Base-by-base conservation (phyloP, 2,329 filamentous ascomycete species). In the Coniella lustricola region DNA sequence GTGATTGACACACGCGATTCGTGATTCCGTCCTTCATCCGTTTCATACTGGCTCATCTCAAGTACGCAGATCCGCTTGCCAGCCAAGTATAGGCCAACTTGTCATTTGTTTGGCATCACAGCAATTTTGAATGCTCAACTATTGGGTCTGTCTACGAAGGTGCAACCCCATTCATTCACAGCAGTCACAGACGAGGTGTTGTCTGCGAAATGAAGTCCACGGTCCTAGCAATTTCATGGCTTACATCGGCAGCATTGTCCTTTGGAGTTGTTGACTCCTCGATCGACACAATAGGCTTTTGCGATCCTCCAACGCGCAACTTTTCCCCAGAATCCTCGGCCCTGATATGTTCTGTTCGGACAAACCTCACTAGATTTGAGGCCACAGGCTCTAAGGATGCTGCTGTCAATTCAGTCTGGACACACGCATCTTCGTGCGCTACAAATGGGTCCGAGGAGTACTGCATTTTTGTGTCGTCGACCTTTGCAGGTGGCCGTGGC, bases 401-500 rank as follows among this genome's bases (percentile, higher is more conserved):
- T 37, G 35, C 46, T 5, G 50, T n/a, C 2, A 3, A 36, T n/a
- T 17, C n/a, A 8, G 34, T 36, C 3, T 52, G 50, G 50, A 48
- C 45, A 22, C 46, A 46, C 1, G 45, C 55, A 12, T 40, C 52
- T 5, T 62, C 61, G 4, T 66, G 63, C 48, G 56, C 58, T 10
- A 46, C 51, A 20, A 58, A 59, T 47, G 43, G 42, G 29, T 54
- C 52, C 1, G 22, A 51, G 4, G 38, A 53, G 25, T 62, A 60
- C 54, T 71, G 67, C 56, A 61, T 67, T 50, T 72, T 64, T 54
- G 55, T 63, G 14, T 61, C 62, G 49, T 44, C 55, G 3, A 50
- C 50, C 12, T 69, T 70, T 46, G 68, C 65, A 34, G 53, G 57
- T 14, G 62, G 61, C 25, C 57, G 66, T 13, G 69, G 69, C 44